Conservation (phyloP, 2,329 filamentous ascomycete species). For the Beauveria asiatica region DNA sequence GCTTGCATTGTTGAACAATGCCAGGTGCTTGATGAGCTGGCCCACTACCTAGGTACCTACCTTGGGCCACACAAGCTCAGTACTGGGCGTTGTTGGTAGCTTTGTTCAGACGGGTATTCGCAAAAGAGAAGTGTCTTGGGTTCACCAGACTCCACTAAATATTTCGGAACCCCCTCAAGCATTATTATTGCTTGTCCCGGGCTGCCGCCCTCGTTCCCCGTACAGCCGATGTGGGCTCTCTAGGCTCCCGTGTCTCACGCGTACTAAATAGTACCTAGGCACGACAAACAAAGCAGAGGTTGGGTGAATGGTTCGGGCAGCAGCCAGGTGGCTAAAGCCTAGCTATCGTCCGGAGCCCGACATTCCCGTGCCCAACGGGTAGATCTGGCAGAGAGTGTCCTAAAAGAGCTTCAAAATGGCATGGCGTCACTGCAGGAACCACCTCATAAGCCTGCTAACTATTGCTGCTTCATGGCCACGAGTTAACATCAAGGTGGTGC, state of each 20-base stretch:
- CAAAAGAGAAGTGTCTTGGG: not conserved
- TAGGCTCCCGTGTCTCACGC: not conserved
- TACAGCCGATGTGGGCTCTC: not conserved
- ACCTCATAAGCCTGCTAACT: not conserved
- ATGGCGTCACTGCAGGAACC: too few species aligned
- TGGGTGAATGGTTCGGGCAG: not conserved
- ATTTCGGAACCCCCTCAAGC: not conserved
- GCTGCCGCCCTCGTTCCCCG: not conserved
- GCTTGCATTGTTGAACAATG: not conserved
- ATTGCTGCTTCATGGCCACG: not conserved
- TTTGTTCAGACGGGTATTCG: not conserved
- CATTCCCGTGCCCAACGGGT: slow-evolving; percentile 9
- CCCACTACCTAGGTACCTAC: too few species aligned
- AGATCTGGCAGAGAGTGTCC: not conserved
- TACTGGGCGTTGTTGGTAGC: not conserved
- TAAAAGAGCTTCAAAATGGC: not conserved
- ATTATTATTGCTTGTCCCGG: not conserved
- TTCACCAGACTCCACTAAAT: not conserved
- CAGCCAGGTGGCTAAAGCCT: not conserved
- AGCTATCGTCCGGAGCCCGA: not conserved
- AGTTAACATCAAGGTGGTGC: not conserved
- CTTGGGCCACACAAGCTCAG: not conserved
- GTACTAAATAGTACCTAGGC: too few species aligned
- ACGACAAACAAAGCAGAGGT: not conserved
- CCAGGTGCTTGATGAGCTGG: slow-evolving; percentile 2